These are phyloP conservation scores for Scheffersomyces amazonensis DNA, from an alignment of 805 yeast genomes.

Conservation along the genomic window DNA sequence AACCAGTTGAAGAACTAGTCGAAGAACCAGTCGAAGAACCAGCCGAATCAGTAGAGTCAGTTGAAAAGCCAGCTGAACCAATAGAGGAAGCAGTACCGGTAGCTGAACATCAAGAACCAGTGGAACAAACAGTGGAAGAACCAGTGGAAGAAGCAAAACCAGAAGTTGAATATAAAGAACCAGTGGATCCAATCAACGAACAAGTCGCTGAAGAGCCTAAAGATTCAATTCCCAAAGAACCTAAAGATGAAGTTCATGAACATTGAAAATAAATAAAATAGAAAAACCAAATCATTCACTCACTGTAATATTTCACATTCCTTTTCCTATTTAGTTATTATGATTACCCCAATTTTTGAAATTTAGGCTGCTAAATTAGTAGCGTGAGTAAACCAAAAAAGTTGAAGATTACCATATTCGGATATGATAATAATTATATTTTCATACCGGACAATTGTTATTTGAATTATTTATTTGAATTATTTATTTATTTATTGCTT, in stretches of 20 bases:
- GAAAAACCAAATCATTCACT: not conserved
- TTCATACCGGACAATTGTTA: too few relatives aligned
- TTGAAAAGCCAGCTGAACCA: conserved; percentile 16
- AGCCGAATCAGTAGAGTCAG: conserved; percentile 23
- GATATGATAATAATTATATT: too few relatives aligned
- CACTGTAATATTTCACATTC: not conserved
- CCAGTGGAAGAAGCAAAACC: conserved; percentile 52
- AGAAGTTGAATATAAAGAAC: conserved; percentile 15
- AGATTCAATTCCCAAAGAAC: too few relatives aligned
- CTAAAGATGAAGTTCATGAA: not conserved
- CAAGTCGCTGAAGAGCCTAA: not conserved
- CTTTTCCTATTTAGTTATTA: not conserved
- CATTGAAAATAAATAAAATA: too few relatives aligned
- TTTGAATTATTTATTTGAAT: too few relatives aligned
- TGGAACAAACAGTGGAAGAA: conserved; percentile 57
- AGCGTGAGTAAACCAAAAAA: too few relatives aligned
- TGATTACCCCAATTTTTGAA: not conserved
- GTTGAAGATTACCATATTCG: too few relatives aligned
- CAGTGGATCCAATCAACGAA: conserved; percentile 1
- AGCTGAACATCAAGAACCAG: too few relatives aligned
- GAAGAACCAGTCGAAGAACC: too few relatives aligned
- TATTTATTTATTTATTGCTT: too few relatives aligned
- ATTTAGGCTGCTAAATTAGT: too few relatives aligned
- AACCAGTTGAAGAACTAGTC: too few relatives aligned
- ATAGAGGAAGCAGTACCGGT: conserved; percentile 13